Evolutionary conservation across 495 filamentous ascomycete species (phyloP), one percentile per base, ranked within the genome.

Genomic region (Penicillium tannophilum): DNA sequence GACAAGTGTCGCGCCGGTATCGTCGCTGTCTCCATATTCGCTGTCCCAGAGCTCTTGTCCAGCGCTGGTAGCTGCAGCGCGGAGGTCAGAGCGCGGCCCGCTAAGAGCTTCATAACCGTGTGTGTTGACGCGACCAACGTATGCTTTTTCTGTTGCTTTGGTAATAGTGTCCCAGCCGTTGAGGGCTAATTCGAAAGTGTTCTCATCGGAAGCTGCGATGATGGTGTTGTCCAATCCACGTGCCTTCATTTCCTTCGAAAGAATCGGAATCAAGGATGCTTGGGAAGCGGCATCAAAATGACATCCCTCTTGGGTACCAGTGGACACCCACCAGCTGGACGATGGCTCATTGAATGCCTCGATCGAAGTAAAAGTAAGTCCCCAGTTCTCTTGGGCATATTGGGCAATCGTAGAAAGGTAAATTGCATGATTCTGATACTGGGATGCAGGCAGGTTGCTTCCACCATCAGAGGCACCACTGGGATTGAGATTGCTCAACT

Each of bases 291-390:
- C 54, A 28, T 49, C 54, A 14, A 61, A 56, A 24, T 61, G 54
- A 41, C 59, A 61, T 6, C 59, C 59, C 41, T 61, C 59, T 16
- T 61, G 59, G 6, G 59, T 61, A 7, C 59, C 59, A 9, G 59
- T 53, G 4, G 53, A 49, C 3, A 47, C 56, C 59, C 59, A 61
- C 59, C 59, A 61, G 33, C 7, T 39, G 3, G 59, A 61, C 1
- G 46, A 19, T 19, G 59, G 59, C 42, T 61, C 59, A 39, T 61
- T 61, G n/a, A 61, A 61, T 3, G 59, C 54, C 24, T 61, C 59
- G 12, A 61, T 55, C 0, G 59, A 61, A 20, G 56, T 49, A 36
- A 61, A 61, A 16, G 59, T 52, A 46, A 61, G n/a, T 16, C 59
- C 59, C 59, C 59, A 61, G 24, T 61, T 53, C 24, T 41, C 44